Evolutionary conservation across 345 rosid genomes (phyloP).

Genomic region (Luvunga scandens): DNA sequence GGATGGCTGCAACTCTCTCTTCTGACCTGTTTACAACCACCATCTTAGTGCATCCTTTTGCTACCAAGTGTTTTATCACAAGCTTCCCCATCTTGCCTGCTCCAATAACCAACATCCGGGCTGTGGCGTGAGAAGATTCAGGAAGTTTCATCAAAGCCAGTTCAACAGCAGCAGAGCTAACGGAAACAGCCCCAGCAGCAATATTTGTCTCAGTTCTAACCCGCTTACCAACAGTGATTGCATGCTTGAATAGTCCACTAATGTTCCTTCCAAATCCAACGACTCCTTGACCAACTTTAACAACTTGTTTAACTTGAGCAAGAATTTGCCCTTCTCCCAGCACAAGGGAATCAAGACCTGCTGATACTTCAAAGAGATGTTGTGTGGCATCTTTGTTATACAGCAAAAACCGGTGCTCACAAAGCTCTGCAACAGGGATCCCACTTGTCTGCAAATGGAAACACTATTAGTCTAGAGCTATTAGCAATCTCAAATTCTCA

Average conservation of each 20-base stretch:
- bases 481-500: not conserved
- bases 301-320: slow-evolving; percentile 78
- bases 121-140: slow-evolving; percentile 38
- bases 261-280: slow-evolving; percentile 70
- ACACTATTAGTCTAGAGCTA: slow-evolving; percentile 6
- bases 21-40: slow-evolving; percentile 69
- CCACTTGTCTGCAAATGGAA: slow-evolving; percentile 65
- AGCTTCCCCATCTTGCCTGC: slow-evolving; percentile 90
- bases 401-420: slow-evolving; percentile 78
- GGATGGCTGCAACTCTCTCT: slow-evolving; percentile 77
- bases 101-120: slow-evolving; percentile 62
- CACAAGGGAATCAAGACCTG: slow-evolving; percentile 86
- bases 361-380: slow-evolving; percentile 89
- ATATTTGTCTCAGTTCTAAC: slow-evolving; percentile 74
- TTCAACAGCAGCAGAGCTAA: slow-evolving; percentile 79
- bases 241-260: slow-evolving; percentile 72
- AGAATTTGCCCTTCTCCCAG: slow-evolving; percentile 84
- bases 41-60: slow-evolving; percentile 65
- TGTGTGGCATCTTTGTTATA: slow-evolving; percentile 84
- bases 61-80: slow-evolving; percentile 73
- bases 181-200: slow-evolving; percentile 76
- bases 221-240: slow-evolving; percentile 69
- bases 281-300: slow-evolving; percentile 74
- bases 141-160: slow-evolving; percentile 75
- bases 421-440: slow-evolving; percentile 60